A percentile compares a stretch with the other conserved stretches of the same genome.
Evolutionary conservation across 164 flowering plant species (phyloP).

Genomic region (Stephania cephalantha): DNA sequence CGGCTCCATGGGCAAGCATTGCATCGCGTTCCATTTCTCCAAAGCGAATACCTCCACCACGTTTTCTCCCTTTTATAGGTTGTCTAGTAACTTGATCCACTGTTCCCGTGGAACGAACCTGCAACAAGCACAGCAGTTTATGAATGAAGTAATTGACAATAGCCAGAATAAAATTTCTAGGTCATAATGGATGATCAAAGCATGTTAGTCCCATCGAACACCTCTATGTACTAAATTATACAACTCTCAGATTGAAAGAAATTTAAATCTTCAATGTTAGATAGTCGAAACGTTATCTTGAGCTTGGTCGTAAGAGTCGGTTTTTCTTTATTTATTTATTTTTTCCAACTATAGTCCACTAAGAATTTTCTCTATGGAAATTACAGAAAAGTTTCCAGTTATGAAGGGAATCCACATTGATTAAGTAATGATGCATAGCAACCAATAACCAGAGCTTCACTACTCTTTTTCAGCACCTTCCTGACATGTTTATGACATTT

Average conservation of each 20-base stretch:
- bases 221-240: too few species aligned
- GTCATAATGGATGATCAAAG: too few species aligned
- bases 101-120: slow-evolving; percentile 89
- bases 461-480: not conserved
- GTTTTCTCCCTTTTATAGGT: slow-evolving; percentile 89
- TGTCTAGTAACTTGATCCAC: slow-evolving; percentile 78
- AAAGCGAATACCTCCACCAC: slow-evolving; percentile 90
- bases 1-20: slow-evolving; percentile 90
- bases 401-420: too few species aligned
- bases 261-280: too few species aligned
- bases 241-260: too few species aligned
- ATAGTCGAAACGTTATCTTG: too few species aligned
- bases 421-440: not conserved
- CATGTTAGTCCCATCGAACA: too few species aligned
- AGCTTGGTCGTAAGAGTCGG: too few species aligned
- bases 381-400: not conserved
- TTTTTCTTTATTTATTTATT: too few species aligned
- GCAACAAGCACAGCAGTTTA: slow-evolving; percentile 10
- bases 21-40: slow-evolving; percentile 99
- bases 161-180: not conserved
- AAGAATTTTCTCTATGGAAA: not conserved
- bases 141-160: not conserved
- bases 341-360: too few species aligned
- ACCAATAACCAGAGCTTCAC: not conserved
- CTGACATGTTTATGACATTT: not conserved